Evolutionary conservation across 306 rosid species (phyloP).

Genomic region (Lathyrus tuberosus): DNA sequence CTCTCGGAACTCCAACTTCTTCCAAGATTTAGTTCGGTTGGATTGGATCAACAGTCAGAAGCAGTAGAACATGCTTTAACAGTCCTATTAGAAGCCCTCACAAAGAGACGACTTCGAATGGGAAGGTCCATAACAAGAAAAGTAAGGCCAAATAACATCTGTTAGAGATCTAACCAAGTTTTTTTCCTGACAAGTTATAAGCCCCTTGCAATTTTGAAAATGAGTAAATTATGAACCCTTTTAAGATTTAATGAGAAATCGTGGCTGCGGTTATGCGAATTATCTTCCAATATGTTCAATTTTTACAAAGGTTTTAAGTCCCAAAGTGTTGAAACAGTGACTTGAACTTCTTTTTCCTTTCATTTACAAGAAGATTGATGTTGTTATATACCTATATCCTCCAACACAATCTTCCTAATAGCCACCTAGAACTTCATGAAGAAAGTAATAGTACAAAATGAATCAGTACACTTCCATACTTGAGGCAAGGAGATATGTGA

Average conservation of each 20-base stretch:
- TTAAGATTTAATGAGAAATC: slow-evolving; percentile 19
- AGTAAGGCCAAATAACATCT: slow-evolving; percentile 62
- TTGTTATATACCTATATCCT: background rate
- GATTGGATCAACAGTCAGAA: slow-evolving; percentile 68
- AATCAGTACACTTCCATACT: no score
- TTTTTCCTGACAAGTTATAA: slow-evolving; percentile 29
- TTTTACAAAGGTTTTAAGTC: slow-evolving; percentile 27
- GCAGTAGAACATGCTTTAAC: slow-evolving; percentile 67
- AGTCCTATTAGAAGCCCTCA: slow-evolving; percentile 72
- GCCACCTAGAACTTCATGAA: background rate
- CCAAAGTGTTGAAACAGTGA: slow-evolving; percentile 29
- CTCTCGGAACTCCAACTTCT: slow-evolving; percentile 78
- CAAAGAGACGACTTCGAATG: slow-evolving; percentile 81
- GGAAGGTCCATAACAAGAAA: slow-evolving; percentile 88
- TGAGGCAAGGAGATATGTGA: no score
- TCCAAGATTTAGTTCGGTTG: slow-evolving; percentile 55
- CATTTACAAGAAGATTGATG: slow-evolving; percentile 28
- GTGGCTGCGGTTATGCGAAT: slow-evolving; percentile 19
- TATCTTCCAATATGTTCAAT: slow-evolving; percentile 3
- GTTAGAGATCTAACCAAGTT: slow-evolving; percentile 45
- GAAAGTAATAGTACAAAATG: background rate
- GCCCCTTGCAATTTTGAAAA: slow-evolving; percentile 39
- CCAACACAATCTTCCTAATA: background rate
- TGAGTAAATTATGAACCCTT: slow-evolving; percentile 30
- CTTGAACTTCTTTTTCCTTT: background rate